Evolutionary conservation across 208 protist species (phyloP).

Genomic region (Kentomonas sorsogonicus): DNA sequence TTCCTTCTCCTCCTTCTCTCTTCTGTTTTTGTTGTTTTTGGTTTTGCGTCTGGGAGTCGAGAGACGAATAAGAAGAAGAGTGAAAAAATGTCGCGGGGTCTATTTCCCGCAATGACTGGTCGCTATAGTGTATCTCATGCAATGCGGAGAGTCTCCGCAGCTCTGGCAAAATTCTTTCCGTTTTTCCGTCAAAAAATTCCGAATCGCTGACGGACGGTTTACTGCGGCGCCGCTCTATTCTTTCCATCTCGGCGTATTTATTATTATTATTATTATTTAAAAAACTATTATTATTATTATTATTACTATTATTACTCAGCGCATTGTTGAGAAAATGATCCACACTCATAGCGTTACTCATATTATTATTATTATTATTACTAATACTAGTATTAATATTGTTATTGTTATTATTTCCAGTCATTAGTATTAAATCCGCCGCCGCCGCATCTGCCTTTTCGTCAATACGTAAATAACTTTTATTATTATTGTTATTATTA

Average conservation of each 20-base stretch:
- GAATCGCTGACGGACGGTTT: slow-evolving; percentile 52
- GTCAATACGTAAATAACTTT: background rate
- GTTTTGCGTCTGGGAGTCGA: slow-evolving; percentile 5
- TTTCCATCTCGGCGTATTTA: slow-evolving; percentile 21
- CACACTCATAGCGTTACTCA: too few species aligned
- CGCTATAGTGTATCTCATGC: slow-evolving; percentile 82
- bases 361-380: too few species aligned
- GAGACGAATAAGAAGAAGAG: too few species aligned
- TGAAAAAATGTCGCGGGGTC: slow-evolving; percentile 51
- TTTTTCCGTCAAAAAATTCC: slow-evolving; percentile 73
- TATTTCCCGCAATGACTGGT: slow-evolving; percentile 69
- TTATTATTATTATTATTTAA: background rate
- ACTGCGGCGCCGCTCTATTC: slow-evolving; percentile 71
- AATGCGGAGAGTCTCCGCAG: slow-evolving; percentile 60
- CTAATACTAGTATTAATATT: slow-evolving; percentile 19
- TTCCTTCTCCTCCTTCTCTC: background rate
- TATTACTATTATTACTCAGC: background rate
- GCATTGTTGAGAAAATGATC: background rate
- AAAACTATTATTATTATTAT: slow-evolving; percentile 3
- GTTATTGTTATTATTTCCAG: slow-evolving; percentile 6
- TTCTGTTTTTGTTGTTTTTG: slow-evolving; percentile 7
- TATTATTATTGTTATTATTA: slow-evolving; percentile 14
- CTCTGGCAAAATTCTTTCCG: slow-evolving; percentile 73
- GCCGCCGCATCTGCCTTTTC: slow-evolving; percentile 41
- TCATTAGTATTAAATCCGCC: background rate